Evolutionary conservation across 176 grass and related monocot species (phyloP).

Genomic region (Oryza coarctata): DNA sequence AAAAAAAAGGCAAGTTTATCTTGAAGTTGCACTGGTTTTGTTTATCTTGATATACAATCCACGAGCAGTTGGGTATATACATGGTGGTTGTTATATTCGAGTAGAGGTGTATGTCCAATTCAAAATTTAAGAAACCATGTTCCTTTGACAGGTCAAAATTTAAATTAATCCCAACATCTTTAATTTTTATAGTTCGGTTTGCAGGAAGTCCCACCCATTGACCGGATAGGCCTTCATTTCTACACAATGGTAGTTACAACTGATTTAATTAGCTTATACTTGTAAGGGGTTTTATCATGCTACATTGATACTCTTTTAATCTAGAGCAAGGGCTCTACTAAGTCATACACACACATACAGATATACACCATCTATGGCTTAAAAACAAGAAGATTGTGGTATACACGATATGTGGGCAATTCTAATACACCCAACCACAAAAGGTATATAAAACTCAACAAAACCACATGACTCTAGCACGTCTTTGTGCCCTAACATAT

Average conservation of each 20-base stretch:
- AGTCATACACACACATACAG: no score
- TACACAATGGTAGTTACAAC: background rate
- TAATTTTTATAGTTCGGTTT: background rate
- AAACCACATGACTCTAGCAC: no score
- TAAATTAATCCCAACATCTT: background rate
- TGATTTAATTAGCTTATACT: background rate
- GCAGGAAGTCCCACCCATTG: background rate
- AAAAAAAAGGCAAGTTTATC: background rate
- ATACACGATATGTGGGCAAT: background rate
- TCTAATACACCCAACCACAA: no score
- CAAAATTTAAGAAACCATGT: background rate
- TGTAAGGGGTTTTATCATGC: background rate
- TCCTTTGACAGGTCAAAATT: background rate
- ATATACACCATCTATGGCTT: background rate
- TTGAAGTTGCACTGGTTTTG: background rate
- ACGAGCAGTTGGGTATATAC: background rate
- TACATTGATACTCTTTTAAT: background rate
- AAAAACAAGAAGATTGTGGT: background rate
- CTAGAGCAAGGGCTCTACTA: no score
- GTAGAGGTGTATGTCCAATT: background rate
- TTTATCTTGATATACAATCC: background rate
- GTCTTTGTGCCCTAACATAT: no score
- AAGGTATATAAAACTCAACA: no score
- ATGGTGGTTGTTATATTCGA: background rate
- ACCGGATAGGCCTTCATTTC: background rate